These are phyloP conservation scores for Sarocladium kiliense DNA, from an alignment of 2,329 filamentous ascomycete species.

Conservation along the genomic window DNA sequence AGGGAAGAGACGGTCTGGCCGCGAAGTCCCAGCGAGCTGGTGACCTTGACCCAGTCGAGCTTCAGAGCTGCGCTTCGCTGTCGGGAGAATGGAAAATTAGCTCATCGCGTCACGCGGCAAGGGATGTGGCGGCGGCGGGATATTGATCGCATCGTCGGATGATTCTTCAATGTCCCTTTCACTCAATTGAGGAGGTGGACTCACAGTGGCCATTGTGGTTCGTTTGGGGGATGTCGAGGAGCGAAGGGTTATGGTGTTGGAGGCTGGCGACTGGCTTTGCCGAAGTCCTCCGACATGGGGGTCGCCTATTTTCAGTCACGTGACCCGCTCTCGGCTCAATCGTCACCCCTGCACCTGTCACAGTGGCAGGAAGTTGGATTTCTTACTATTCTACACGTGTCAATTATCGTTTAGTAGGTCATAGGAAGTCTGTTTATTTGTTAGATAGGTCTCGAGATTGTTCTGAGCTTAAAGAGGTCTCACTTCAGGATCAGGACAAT, in stretches of 20 bases:
- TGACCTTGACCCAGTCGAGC: slow-evolving; percentile 97
- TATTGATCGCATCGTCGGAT: slow-evolving; percentile 4
- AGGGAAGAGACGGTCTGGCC: slow-evolving; percentile 90
- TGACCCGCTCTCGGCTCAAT: slow-evolving; percentile 12
- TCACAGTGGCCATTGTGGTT: slow-evolving; percentile 66
- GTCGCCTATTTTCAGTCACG: slow-evolving; percentile 18
- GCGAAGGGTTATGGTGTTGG: slow-evolving; percentile 45
- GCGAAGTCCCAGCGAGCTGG: slow-evolving; percentile 89
- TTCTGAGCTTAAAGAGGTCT: too few species aligned
- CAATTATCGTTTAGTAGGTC: too few species aligned
- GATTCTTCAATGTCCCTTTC: slow-evolving; percentile 10
- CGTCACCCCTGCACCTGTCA: not conserved
- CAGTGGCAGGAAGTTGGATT: too few species aligned
- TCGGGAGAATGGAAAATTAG: slow-evolving; percentile 44
- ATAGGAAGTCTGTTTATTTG: too few species aligned
- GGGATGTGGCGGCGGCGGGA: not conserved
- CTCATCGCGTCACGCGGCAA: slow-evolving; percentile 32
- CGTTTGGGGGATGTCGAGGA: slow-evolving; percentile 40
- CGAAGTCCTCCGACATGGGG: slow-evolving; percentile 24
- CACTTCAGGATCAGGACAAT: too few species aligned
- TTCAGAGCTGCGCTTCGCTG: slow-evolving; percentile 98
- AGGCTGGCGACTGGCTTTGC: slow-evolving; percentile 41
- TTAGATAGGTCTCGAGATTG: too few species aligned
- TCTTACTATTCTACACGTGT: too few species aligned
- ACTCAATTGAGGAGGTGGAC: slow-evolving; percentile 34